Base-by-base conservation (phyloP, 345 rosid species). In the Orychophragmus violaceus region DNA sequence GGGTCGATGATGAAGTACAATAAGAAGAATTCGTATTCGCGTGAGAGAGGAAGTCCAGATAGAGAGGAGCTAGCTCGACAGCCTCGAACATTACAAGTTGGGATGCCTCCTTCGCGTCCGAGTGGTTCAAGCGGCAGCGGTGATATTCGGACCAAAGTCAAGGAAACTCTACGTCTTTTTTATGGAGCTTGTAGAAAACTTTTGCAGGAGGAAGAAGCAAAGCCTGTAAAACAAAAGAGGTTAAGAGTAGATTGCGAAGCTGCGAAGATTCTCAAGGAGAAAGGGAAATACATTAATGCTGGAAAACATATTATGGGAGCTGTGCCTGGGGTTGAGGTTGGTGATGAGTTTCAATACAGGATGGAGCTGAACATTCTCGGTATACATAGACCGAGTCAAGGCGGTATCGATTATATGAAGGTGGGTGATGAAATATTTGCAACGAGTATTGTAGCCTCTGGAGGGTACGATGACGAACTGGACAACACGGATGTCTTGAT, bases 321-420 rank as follows among this genome's bases (percentile, higher is more conserved):
- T 62, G 84, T 94, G 39, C 96, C 97, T 10, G 99, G 99, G 19
- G 78, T 88, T 76, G 96, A 87, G 70, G 82, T 88, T 52, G 99
- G 99, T 14, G 97, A 90, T 63, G 92, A 90, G 74, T 94, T 88
- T 77, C 95, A 81, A 24, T 90, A 83, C 30, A 77, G 91, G 49
- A 77, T 87, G 30, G 97, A 90, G 82, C 89, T 94, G 50, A 84
- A 79, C 74, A 68, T 90, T 18, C 74, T 94, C 59, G 95, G 96
- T 48, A 79, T 90, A 41, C 97, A 94, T 69, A 89, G 79, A 42
- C 87, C 46, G 5, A 72, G 53, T 53, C 92, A 85, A 61, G 85
- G 78, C n/a, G 96, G 99, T 70, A 94, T 90, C 17, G 99, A 94
- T 81, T 88, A 39, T 68, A 25, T 82, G 65, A 88, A 82, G 56